Evolutionary conservation across 2,329 filamentous ascomycete genomes (phyloP).

Genomic region (Epichloe uncinata): DNA sequence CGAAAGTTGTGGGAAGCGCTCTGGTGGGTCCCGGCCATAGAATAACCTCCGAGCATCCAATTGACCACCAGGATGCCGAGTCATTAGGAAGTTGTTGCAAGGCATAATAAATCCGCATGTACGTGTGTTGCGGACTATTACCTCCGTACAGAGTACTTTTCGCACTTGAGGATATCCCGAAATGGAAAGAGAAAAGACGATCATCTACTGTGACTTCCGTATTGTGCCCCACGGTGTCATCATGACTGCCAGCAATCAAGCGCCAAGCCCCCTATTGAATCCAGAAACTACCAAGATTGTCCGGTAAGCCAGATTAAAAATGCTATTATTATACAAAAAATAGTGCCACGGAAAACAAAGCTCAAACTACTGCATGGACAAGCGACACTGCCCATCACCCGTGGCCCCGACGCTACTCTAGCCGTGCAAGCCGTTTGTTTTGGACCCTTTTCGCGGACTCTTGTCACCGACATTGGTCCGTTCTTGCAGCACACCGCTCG

Average conservation of each 20-base stretch:
- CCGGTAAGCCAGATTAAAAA: background rate
- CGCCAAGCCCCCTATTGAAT: background rate
- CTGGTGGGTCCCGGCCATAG: background rate
- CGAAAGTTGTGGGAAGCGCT: no score
- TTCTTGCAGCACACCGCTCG: constrained; percentile 21
- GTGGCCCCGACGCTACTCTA: background rate
- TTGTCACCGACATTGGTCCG: constrained; percentile 19
- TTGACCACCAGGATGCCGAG: background rate
- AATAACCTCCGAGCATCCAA: constrained; percentile 1
- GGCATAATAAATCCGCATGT: no score
- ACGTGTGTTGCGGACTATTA: no score
- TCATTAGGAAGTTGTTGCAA: no score
- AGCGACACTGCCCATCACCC: background rate
- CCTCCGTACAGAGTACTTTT: background rate
- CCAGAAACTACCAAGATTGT: background rate
- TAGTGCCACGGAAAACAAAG: background rate
- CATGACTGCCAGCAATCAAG: background rate
- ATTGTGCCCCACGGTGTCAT: background rate
- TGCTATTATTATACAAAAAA: constrained; percentile 5
- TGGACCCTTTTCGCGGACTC: constrained; percentile 20
- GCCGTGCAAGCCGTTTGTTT: constrained; percentile 20
- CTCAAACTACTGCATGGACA: background rate
- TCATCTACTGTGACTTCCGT: background rate
- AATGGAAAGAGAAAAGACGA: background rate
- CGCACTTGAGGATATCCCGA: background rate